Base-by-base conservation (phyloP, 129 eudicot genomes). In the Erigeron canadensis region DNA sequence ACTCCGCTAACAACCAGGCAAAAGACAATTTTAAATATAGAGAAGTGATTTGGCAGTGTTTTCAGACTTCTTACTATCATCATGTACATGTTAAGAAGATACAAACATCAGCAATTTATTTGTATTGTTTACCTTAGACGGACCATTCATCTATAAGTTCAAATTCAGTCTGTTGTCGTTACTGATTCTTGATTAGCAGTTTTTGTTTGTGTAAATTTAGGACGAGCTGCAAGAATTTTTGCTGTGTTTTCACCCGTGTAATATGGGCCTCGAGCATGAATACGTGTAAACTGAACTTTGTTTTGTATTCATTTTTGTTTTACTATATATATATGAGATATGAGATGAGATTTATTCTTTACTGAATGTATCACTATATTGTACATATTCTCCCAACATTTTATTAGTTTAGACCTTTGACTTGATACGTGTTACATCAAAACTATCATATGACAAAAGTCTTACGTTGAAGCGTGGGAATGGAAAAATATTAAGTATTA, bases 71-170 rank as follows among this genome's bases (percentile, higher is more conserved):
- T 34, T 59, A 76, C 61, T 50, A 65, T 65, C 77, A 44, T 22
- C 55, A 40, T 62, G 68, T 54, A 74, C 79, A 51, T 51, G 50
- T 67, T 72, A 67, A 55, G 71, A 40, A 67, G 70, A 73, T 63
- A 80, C 62, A 70, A 7, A 40, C 44, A 46, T 63, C 64, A 51
- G 74, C 41, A 67, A 75, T 57, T 51, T 75, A 53, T 76, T 70
- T 75, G 77, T 80, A 75, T 75, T 75, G 63, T 80, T 80, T 71
- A 69, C 73, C 10, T 75, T 63, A 62, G 84, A 74, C 72, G 65
- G 84, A 74, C 72, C 70, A 70, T 58, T 71, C 75, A 70, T 75
- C 71, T 16, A 69, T 53, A 53, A 53, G 23, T 69, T 75, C 72
- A 69, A 45, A 44, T 70, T 63, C 59, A 37, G 69, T 37, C 46